Conservation (phyloP, 306 rosid species). For the Styphnolobium japonicum region DNA sequence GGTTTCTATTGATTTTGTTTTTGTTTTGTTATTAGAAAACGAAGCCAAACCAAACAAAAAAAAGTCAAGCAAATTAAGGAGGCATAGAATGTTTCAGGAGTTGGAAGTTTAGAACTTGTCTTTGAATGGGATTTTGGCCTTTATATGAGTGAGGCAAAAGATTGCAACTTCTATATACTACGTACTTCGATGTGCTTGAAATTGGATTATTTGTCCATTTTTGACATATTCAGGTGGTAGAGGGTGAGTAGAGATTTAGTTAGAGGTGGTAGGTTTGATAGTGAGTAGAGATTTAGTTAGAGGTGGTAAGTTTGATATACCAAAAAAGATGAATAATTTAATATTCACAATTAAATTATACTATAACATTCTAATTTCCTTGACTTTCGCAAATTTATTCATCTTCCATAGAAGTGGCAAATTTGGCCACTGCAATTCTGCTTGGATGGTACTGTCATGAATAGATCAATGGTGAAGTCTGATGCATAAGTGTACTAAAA, state of each 20-base stretch:
- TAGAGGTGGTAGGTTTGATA: not conserved
- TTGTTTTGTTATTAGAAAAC: not conserved
- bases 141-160: not conserved
- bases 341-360: not conserved
- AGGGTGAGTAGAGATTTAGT: not conserved
- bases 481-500: not conserved
- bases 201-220: too few relatives aligned
- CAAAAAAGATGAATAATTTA: not conserved
- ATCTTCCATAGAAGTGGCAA: not conserved
- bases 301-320: constrained; percentile 3
- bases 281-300: not conserved
- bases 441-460: not conserved
- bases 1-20: not conserved
- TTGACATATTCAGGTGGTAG: not conserved
- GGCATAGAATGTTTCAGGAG: not conserved
- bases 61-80: not conserved
- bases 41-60: not conserved
- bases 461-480: not conserved
- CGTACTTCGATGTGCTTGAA: too few relatives aligned
- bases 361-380: not conserved
- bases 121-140: not conserved
- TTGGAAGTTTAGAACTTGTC: not conserved
- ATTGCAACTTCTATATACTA: not conserved
- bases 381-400: not conserved
- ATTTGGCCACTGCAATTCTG: not conserved